These are phyloP conservation scores for Scutellaria baicalensis DNA, from an alignment of 257 asterid species.

Conservation along the genomic window DNA sequence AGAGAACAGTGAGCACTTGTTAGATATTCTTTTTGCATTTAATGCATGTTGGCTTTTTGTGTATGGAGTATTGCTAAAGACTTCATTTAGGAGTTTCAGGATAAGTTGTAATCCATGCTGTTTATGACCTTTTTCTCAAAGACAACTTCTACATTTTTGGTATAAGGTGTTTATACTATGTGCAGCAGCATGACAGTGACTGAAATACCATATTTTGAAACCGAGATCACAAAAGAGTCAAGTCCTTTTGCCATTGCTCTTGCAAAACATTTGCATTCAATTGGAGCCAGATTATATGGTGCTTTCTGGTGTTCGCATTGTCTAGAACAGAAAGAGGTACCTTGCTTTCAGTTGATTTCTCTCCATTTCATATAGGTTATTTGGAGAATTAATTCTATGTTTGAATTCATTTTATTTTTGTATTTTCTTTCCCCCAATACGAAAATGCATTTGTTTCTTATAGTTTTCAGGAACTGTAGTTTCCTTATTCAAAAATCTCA, in stretches of 20 bases:
- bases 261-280: slow-evolving; percentile 66
- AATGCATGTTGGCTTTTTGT: neutral
- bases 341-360: slow-evolving; percentile 2
- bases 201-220: slow-evolving; percentile 64
- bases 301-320: slow-evolving; percentile 99
- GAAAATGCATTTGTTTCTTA: neutral
- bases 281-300: slow-evolving; percentile 90
- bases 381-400: neutral
- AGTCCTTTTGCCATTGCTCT: slow-evolving; percentile 82
- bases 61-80: neutral
- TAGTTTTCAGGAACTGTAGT: neutral
- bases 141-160: neutral
- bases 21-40: neutral
- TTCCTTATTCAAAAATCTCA: neutral
- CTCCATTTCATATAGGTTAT: neutral
- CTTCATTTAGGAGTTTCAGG: slow-evolving; percentile 8
- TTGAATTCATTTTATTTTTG: neutral
- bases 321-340: slow-evolving; percentile 87
- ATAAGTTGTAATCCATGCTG: neutral
- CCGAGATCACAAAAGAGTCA: slow-evolving; percentile 55
- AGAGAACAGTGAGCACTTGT: neutral
- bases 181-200: slow-evolving; percentile 45
- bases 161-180: slow-evolving; percentile 8
- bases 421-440: neutral
- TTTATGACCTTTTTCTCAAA: slow-evolving; percentile 10